Conservation (phyloP, 2,329 filamentous ascomycete genomes). For the Knoxdaviesia proteae region DNA sequence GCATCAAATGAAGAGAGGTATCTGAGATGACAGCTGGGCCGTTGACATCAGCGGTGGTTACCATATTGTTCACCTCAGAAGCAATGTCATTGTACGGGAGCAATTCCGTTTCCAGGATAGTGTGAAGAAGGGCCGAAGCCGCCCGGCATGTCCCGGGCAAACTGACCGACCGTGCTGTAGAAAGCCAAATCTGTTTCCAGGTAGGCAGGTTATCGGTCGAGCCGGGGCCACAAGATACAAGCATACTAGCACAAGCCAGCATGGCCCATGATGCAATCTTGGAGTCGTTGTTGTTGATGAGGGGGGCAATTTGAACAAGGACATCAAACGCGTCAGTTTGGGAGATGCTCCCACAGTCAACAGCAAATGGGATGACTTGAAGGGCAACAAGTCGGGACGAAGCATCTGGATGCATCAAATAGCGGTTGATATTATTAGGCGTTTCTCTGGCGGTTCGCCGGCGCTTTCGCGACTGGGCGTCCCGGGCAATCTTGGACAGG, state of each 20-base stretch:
- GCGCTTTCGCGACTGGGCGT: constrained; percentile 30
- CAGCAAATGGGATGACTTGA: constrained; percentile 36
- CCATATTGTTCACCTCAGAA: constrained; percentile 49
- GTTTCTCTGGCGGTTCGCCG: constrained; percentile 14
- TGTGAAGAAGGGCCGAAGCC: constrained; percentile 51
- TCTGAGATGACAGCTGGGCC: constrained; percentile 67
- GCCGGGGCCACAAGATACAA: constrained; percentile 21
- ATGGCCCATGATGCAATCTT: constrained; percentile 61
- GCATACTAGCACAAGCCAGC: constrained; percentile 46
- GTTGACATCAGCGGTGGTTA: constrained; percentile 59
- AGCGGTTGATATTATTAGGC: constrained; percentile 13
- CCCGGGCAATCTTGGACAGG: constrained; percentile 6
- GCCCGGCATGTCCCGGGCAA: constrained; percentile 53
- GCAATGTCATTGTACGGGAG: constrained; percentile 45
- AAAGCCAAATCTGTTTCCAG: constrained; percentile 62
- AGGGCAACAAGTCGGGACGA: constrained; percentile 28
- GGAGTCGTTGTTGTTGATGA: constrained; percentile 49
- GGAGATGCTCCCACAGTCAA: constrained; percentile 22
- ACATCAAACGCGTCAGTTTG: constrained; percentile 31
- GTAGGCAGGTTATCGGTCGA: constrained; percentile 6
- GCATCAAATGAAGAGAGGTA: constrained; percentile 54
- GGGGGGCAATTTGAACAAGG: constrained; percentile 33
- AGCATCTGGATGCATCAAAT: constrained; percentile 22
- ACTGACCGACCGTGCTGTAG: constrained; percentile 48
- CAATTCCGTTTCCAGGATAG: constrained; percentile 44